A percentile compares a stretch with the other conserved stretches of the same genome.
phyloP scores from a whole-genome alignment of 2,329 filamentous ascomycete genomes.

The Aspergillus uvarum region DNA sequence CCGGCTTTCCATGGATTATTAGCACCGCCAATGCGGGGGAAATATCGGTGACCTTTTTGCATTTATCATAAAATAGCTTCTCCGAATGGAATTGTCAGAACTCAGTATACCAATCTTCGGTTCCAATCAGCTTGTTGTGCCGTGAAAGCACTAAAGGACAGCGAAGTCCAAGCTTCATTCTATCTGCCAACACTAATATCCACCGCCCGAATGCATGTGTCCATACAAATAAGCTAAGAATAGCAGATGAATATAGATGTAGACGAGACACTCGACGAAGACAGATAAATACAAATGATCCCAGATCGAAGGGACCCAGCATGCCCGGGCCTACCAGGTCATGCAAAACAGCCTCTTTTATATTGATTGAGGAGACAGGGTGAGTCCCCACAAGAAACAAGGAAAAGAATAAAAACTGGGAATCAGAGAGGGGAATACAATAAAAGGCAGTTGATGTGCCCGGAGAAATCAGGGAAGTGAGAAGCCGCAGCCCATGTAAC shows the following conservation, averaged over 20 bases:
- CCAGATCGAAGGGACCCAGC: not conserved
- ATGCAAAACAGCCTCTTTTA: not conserved
- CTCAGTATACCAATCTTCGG: too few species aligned
- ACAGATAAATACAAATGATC: slow-evolving; percentile 3
- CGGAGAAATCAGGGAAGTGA: not conserved
- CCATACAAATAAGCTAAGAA: not conserved
- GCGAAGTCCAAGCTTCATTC: not conserved
- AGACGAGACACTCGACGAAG: slow-evolving; percentile 1
- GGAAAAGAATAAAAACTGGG: not conserved
- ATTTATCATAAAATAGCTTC: not conserved
- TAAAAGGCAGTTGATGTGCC: not conserved
- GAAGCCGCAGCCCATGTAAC: not conserved
- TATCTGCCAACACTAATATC: not conserved
- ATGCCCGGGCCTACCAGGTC: not conserved
- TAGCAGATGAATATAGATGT: not conserved
- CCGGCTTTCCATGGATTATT: not conserved
- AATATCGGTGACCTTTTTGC: not conserved
- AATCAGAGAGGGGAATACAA: not conserved
- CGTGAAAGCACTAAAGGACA: not conserved
- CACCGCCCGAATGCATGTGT: not conserved
- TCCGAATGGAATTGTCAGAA: too few species aligned
- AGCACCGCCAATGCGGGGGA: not conserved
- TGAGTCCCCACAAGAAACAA: not conserved
- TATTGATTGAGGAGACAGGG: not conserved
- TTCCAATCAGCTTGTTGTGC: not conserved